phyloP scores from a whole-genome alignment of 2,329 filamentous ascomycete species.

The Aureobasidium musti region DNA sequence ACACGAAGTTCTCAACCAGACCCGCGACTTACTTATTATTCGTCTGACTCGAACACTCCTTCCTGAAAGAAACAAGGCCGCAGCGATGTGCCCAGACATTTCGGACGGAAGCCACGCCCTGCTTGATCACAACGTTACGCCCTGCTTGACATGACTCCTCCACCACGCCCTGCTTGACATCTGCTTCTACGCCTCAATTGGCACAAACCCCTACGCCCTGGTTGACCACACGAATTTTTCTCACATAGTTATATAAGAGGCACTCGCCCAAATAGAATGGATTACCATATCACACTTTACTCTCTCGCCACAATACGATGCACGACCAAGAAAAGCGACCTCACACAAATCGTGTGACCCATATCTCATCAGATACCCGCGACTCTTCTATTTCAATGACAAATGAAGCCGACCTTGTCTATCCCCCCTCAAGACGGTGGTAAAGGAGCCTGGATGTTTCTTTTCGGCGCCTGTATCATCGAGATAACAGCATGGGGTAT shows the following conservation, averaged over 20 bases:
- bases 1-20: too few species aligned
- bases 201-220: not conserved
- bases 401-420: not conserved
- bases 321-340: not conserved
- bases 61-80: too few species aligned
- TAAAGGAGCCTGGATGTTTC: not conserved
- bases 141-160: not conserved
- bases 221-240: too few species aligned
- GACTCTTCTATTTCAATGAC: too few species aligned
- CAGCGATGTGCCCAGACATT: too few species aligned
- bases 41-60: too few species aligned
- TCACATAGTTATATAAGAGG: too few species aligned
- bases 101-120: not conserved
- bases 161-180: slow-evolving; percentile 7
- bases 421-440: slow-evolving; percentile 4
- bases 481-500: slow-evolving; percentile 7
- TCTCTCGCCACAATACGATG: too few species aligned
- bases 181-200: too few species aligned
- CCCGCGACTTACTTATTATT: too few species aligned
- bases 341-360: too few species aligned
- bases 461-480: not conserved
- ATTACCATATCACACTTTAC: too few species aligned
- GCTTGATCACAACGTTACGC: not conserved
- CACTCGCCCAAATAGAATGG: not conserved
- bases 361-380: not conserved